Evolutionary conservation across 176 grass and related monocot genomes (phyloP).

Genomic region (Rhipidocladum racemiflorum): DNA sequence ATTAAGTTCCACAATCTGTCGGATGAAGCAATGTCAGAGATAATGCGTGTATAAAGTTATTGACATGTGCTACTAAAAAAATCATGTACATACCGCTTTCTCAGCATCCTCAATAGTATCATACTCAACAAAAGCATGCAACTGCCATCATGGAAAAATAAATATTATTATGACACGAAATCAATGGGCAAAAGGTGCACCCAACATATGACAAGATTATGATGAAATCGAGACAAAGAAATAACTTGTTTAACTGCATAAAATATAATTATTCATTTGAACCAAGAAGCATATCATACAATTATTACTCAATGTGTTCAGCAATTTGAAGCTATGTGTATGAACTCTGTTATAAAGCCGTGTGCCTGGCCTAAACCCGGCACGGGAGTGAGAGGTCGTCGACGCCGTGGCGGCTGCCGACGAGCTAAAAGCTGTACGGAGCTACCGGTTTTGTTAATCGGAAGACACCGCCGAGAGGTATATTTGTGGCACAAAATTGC

Average conservation of each 20-base stretch:
- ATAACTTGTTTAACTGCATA: constrained; percentile 10
- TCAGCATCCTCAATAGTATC: constrained; percentile 84
- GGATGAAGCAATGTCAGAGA: constrained; percentile 23
- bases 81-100: constrained; percentile 60
- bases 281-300: background rate
- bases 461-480: no score
- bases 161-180: constrained; percentile 17
- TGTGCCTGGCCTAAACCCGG: no score
- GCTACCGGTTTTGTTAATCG: no score
- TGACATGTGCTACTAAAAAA: background rate
- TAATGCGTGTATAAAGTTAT: background rate
- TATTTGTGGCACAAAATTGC: no score
- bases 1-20: constrained; percentile 84
- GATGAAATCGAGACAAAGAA: background rate
- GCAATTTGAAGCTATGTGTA: background rate
- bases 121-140: constrained; percentile 99
- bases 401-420: no score
- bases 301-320: background rate
- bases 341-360: no score
- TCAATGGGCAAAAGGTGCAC: background rate
- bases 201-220: background rate
- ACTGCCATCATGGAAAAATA: constrained; percentile 44
- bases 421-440: no score
- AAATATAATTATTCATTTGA: constrained; percentile 18
- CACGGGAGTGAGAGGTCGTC: no score